Evolutionary conservation across 2,329 filamentous ascomycete genomes (phyloP).

Genomic region (Botrytis galanthina): DNA sequence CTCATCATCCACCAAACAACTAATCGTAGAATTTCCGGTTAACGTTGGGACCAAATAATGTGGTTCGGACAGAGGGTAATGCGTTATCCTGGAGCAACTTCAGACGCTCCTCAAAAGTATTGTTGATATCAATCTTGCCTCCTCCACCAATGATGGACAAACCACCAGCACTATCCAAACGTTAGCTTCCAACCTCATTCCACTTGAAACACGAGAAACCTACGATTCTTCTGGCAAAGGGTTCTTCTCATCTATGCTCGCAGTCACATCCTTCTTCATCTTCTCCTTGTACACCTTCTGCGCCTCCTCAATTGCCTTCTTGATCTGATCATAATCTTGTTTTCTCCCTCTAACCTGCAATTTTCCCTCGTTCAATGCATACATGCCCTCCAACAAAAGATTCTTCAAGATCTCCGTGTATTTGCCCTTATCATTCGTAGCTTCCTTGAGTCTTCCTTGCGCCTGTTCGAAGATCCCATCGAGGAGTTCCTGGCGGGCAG

Average conservation of each 20-base stretch:
- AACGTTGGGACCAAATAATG: slow-evolving; percentile 88
- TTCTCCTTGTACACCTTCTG: slow-evolving; percentile 81
- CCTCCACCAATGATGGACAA: slow-evolving; percentile 74
- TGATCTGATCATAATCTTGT: slow-evolving; percentile 72
- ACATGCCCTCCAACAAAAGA: slow-evolving; percentile 84
- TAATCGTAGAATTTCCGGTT: slow-evolving; percentile 97
- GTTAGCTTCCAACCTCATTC: slow-evolving; percentile 17
- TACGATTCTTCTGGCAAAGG: slow-evolving; percentile 80
- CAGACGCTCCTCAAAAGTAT: slow-evolving; percentile 92
- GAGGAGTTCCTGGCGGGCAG: slow-evolving; percentile 84
- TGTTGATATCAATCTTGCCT: slow-evolving; percentile 98
- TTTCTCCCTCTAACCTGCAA: slow-evolving; percentile 73
- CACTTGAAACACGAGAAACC: slow-evolving; percentile 43
- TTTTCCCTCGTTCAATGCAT: slow-evolving; percentile 79
- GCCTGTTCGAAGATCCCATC: slow-evolving; percentile 85
- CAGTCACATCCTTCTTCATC: slow-evolving; percentile 64
- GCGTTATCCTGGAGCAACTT: slow-evolving; percentile 80
- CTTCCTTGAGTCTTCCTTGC: slow-evolving; percentile 65
- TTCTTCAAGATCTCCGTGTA: slow-evolving; percentile 77
- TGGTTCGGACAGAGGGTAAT: slow-evolving; percentile 78
- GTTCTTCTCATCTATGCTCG: slow-evolving; percentile 74
- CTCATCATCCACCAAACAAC: slow-evolving; percentile 27
- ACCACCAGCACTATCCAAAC: slow-evolving; percentile 69
- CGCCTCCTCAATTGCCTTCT: slow-evolving; percentile 75
- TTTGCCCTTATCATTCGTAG: slow-evolving; percentile 66